Evolutionary conservation across 1,139 yeast genomes (phyloP).

Genomic region (Lizanozyma gosingica): DNA sequence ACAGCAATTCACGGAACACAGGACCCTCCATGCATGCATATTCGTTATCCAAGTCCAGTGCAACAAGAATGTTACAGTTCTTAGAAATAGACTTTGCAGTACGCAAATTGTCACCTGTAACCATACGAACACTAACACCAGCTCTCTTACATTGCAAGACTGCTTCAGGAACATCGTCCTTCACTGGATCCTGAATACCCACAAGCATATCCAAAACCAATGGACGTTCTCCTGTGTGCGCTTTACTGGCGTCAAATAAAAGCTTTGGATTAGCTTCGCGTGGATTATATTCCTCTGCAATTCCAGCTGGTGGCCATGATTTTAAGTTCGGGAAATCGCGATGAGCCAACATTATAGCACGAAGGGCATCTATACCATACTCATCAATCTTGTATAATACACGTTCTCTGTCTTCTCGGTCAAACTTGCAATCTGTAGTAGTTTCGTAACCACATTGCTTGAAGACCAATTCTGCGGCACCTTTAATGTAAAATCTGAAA

Average conservation of each 20-base stretch:
- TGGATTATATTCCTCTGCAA: slow-evolving; percentile 18
- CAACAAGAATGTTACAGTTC: slow-evolving; percentile 70
- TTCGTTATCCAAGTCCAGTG: slow-evolving; percentile 43
- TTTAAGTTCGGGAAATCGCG: slow-evolving; percentile 44
- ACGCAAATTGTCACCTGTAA: slow-evolving; percentile 86
- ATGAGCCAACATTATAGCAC: slow-evolving; percentile 83
- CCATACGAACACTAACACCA: slow-evolving; percentile 95
- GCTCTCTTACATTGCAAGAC: slow-evolving; percentile 80
- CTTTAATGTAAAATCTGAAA: slow-evolving; percentile 68
- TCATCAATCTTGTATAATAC: slow-evolving; percentile 42
- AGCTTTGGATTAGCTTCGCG: slow-evolving; percentile 40
- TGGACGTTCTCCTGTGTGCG: slow-evolving; percentile 18
- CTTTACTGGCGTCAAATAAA: slow-evolving; percentile 22
- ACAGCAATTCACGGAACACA: slow-evolving; percentile 57
- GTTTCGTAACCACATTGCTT: slow-evolving; percentile 43
- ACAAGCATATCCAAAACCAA: slow-evolving; percentile 61
- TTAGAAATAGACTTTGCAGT: slow-evolving; percentile 89
- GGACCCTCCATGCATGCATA: slow-evolving; percentile 90
- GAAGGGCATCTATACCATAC: slow-evolving; percentile 68
- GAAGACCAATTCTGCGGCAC: slow-evolving; percentile 88
- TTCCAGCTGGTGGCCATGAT: slow-evolving; percentile 60
- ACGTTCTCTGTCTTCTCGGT: slow-evolving; percentile 13
- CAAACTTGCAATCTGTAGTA: slow-evolving; percentile 20
- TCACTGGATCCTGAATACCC: slow-evolving; percentile 91
- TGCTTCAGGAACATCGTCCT: slow-evolving; percentile 85